These are phyloP conservation scores for Penicillium sp. DNA, from an alignment of 2,329 filamentous ascomycete species.

Conservation along the genomic window DNA sequence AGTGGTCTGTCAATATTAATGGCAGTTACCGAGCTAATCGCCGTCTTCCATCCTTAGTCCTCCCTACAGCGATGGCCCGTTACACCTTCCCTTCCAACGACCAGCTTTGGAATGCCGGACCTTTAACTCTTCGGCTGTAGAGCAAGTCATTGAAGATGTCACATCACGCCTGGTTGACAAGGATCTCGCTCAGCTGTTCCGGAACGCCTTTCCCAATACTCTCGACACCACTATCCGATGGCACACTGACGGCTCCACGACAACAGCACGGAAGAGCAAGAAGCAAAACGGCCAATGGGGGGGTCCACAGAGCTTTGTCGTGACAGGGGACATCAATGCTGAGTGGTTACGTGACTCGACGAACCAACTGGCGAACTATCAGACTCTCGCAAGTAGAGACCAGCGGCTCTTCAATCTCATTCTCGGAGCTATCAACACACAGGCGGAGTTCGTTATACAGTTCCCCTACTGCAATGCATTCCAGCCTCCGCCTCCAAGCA, in stretches of 20 bases:
- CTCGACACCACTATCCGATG: constrained; percentile 89
- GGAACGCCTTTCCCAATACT: constrained; percentile 92
- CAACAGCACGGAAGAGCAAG: constrained; percentile 38
- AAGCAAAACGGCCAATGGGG: constrained; percentile 71
- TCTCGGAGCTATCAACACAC: constrained; percentile 92
- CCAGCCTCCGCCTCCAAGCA: constrained; percentile 86
- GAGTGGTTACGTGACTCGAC: constrained; percentile 93
- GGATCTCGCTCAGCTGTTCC: constrained; percentile 89
- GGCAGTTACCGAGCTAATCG: not conserved
- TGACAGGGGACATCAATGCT: constrained; percentile 90
- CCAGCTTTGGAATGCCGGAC: constrained; percentile 83
- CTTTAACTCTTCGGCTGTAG: constrained; percentile 84
- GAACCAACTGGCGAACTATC: constrained; percentile 92
- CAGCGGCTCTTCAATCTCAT: constrained; percentile 78
- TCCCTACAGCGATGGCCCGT: constrained; percentile 78
- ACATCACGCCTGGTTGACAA: constrained; percentile 79
- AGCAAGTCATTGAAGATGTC: constrained; percentile 83
- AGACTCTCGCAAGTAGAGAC: constrained; percentile 81
- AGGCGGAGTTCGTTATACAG: constrained; percentile 91
- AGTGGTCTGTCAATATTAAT: constrained; percentile 28
- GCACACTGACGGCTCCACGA: constrained; percentile 69
- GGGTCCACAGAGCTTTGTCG: constrained; percentile 88
- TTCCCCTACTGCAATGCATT: constrained; percentile 98
- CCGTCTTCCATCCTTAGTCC: constrained; percentile 55
- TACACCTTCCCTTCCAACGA: constrained; percentile 83